Evolutionary conservation across 768 basidiomycete genomes (phyloP), one percentile per base, ranked within the genome.

Genomic region (Calvatia gigantea): DNA sequence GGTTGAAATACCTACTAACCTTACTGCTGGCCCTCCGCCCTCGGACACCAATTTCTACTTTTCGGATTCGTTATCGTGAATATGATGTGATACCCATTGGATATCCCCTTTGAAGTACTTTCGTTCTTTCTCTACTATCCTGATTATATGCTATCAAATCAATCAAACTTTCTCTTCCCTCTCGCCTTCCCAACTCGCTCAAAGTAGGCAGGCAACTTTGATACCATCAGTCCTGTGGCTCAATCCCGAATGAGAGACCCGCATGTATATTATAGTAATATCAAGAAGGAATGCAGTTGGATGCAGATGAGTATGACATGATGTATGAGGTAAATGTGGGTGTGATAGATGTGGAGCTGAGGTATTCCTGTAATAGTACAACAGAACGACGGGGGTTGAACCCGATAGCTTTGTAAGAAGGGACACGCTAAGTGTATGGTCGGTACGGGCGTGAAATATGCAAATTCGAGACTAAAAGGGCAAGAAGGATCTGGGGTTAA

Each of bases 1-100:
- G 72, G 88, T 94, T 14, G 90, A 94, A 65, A 91, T 96, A 64
- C 93, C 93, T 3, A 87, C 86, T 58, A 85, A 86, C 27, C 73
- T 94, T 51, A 73, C 79, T 44, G 78, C 88, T n/a, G 90, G 91
- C 11, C 82, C 86, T 33, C 89, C 91, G 49, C 92, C 92, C 11
- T 71, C 76, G 14, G 90, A 88, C 63, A 84, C 80, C 46, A 89
- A 93, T 67, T 94, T 91, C 71, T 93, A 89, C 75, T 94, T 91
- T 67, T 88, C 91, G 4, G 90, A 93, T 28, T 32, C 39, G 8
- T 12, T 48, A 27, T 35, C 29, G 44, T 47, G 39, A 31, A 21
- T 28, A 12, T 15, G 31, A 12, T 33, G 35, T n/a, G 17, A 14
- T 14, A 37, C 35, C 35, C 5, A 12, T 2, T 25, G 19, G 11